phyloP scores from a whole-genome alignment of 2,329 filamentous ascomycete genomes.

The Rosellinia necatrix region DNA sequence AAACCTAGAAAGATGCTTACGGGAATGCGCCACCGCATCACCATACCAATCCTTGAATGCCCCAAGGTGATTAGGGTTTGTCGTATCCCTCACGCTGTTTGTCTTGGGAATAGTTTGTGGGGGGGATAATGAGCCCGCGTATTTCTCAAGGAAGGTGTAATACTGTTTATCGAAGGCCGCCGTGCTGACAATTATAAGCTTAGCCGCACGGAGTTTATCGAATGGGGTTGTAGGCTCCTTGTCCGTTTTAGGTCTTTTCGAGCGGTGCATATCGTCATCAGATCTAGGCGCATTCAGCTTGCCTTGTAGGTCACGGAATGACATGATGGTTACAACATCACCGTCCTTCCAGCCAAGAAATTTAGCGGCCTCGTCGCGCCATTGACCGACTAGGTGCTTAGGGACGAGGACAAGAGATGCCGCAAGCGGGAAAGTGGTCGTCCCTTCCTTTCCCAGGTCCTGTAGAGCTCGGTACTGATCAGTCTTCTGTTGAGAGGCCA shows the following conservation, averaged over 20 bases:
- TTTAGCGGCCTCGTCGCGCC: conserved; percentile 41
- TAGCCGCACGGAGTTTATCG: conserved; percentile 36
- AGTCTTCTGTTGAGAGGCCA: conserved; percentile 37
- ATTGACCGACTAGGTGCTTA: conserved; percentile 47
- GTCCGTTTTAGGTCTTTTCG: conserved; percentile 6
- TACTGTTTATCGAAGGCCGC: conserved; percentile 34
- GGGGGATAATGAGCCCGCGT: conserved; percentile 23
- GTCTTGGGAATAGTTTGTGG: conserved; percentile 15
- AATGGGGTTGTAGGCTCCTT: not conserved
- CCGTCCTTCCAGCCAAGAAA: conserved; percentile 39
- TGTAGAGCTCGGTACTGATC: conserved; percentile 31
- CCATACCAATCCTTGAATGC: conserved; percentile 36
- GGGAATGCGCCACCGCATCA: conserved; percentile 19
- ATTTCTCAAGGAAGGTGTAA: conserved; percentile 25
- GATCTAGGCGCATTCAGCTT: conserved; percentile 8
- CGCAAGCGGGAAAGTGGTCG: conserved; percentile 37
- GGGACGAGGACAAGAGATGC: conserved; percentile 49
- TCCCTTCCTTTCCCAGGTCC: conserved; percentile 12
- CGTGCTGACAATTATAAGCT: conserved; percentile 46
- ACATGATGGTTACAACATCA: conserved; percentile 37
- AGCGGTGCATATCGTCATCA: not conserved
- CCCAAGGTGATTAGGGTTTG: conserved; percentile 20
- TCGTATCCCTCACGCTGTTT: conserved; percentile 1
- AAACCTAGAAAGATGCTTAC: conserved; percentile 22
- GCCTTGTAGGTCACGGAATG: not conserved